Base-by-base conservation (phyloP, 495 filamentous ascomycete genomes). In the Cercophora sp. region DNA sequence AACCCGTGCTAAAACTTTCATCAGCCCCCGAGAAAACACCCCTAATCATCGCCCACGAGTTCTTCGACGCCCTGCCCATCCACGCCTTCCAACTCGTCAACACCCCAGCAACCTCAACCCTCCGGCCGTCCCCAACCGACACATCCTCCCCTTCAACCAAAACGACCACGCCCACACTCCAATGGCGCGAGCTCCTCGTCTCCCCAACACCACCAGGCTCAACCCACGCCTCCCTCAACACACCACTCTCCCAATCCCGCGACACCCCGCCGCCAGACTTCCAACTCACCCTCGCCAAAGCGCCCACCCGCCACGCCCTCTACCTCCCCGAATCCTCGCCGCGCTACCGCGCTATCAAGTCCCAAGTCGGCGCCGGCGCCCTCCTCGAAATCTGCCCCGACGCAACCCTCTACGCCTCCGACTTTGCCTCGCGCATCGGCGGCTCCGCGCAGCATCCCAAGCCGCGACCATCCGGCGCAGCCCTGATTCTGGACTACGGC, bases 41-140 rank as follows among this genome's bases (percentile, higher is more conserved):
- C 1, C 93, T 96, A 69, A 93, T 97, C 44, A 79, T 96, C 29
- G 93, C 92, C 9, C 93, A 98, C 65, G 93, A 98, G 65, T 96
- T 98, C 76, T 97, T 98, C 69, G 93, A 98, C 62, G 93, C 93
- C n/a, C 86, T 97, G 5, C 93, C 93, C 31, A 96, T 98, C 61
- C 90, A 98, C 69, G 87, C 89, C 53, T 98, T 98, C 68, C 85
- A 96, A 63, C 85, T 85, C 20, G 64, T 69, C 57, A 37, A 68
- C 35, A 69, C 90, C 26, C 70, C 79, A 35, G 67, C 77, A 24
- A 67, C 68, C 51, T 63, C 73, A 52, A 56, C 70, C 60, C 43
- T 51, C 35, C 67, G 76, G 24, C 68, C 76, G 13, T 37, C 69
- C 62, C 70, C 63, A 41, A 26, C 58, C 49, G 55, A 55, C 70